Evolutionary conservation across 116 monocot species (phyloP), one percentile per base, ranked within the genome.

Genomic region (Papilionanthe hybrid): DNA sequence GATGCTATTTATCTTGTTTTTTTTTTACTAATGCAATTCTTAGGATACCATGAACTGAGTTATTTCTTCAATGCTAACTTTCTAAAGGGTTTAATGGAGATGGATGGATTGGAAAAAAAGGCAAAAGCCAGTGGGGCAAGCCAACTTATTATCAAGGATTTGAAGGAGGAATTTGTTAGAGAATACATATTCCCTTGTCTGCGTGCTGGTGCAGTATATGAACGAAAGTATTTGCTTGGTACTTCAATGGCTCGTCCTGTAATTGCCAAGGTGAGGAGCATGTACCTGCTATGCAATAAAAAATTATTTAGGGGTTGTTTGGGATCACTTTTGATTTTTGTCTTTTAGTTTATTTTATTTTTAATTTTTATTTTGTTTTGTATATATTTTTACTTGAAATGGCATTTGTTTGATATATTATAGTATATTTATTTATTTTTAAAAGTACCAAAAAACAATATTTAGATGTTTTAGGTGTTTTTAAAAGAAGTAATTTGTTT

Each of bases 231-330:
- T 77, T 77, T 98, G 42, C 92, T 98, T 79, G 94, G 98, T 22
- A 98, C 98, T 47, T 98, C 98, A 68, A 98, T 98, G 98, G 98
- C 98, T 80, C 92, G 98, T n/a, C 98, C 98, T 83, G 88, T 92
- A 82, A 98, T 98, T 82, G 98, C 98, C 0, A 98, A 98, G 98
- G 98, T 92, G 22, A 77, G 75, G 7, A 78, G 65, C 42, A 32
- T 37, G 22, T 13, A 9, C 37, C 13, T 69, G 69, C 0, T 32
- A 30, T 32, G 37, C 25, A 5, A 30, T 15, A 5, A 5, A 17
- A 37, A 69, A 37, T 69, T 69, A 29, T 69, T 69, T 53, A 32
- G 3, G 32, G 3, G 32, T 32, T 32, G 32, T 32, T 32, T 32
- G 32, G 32, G 32, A 32, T 32, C 32, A 32, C 32, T 32, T 32